Evolutionary conservation across 2,329 filamentous ascomycete genomes (phyloP).

Genomic region (Aureobasidium sp.): DNA sequence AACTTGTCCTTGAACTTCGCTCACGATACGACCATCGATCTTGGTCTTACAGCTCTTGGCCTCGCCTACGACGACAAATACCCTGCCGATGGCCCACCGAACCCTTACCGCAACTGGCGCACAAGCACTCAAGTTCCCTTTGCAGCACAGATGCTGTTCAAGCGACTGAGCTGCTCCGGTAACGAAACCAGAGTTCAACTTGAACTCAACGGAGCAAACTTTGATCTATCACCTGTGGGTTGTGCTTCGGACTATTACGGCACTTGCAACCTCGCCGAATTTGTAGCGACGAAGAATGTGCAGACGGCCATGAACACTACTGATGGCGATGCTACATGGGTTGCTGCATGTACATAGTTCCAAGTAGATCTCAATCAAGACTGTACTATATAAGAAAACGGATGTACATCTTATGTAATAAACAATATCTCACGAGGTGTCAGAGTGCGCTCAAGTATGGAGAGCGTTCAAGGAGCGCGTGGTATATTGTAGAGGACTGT

Average conservation of each 20-base stretch:
- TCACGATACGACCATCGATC: conserved; percentile 14
- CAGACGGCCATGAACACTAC: background rate
- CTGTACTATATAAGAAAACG: too few species aligned
- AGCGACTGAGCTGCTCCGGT: conserved; percentile 9
- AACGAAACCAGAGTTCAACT: conserved; percentile 11
- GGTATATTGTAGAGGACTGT: too few species aligned
- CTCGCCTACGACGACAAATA: conserved; percentile 9
- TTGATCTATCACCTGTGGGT: conserved; percentile 12
- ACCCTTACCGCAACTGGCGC: conserved; percentile 3
- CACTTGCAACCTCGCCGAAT: conserved; percentile 3
- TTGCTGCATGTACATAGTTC: background rate
- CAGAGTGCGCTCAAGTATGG: too few species aligned
- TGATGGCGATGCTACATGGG: conserved; percentile 8
- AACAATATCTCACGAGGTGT: too few species aligned
- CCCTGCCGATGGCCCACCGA: conserved; percentile 6
- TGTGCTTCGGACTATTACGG: conserved; percentile 8
- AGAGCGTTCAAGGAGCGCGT: too few species aligned
- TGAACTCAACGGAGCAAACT: conserved; percentile 11
- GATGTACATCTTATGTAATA: too few species aligned
- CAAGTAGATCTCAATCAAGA: too few species aligned
- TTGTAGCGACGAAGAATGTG: background rate
- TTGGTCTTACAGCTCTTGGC: conserved; percentile 9
- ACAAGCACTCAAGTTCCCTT: conserved; percentile 12
- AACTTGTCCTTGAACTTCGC: conserved; percentile 13
- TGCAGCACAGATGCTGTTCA: conserved; percentile 13